Evolutionary conservation across 2,329 filamentous ascomycete genomes (phyloP).

Genomic region (Alternaria sp.): DNA sequence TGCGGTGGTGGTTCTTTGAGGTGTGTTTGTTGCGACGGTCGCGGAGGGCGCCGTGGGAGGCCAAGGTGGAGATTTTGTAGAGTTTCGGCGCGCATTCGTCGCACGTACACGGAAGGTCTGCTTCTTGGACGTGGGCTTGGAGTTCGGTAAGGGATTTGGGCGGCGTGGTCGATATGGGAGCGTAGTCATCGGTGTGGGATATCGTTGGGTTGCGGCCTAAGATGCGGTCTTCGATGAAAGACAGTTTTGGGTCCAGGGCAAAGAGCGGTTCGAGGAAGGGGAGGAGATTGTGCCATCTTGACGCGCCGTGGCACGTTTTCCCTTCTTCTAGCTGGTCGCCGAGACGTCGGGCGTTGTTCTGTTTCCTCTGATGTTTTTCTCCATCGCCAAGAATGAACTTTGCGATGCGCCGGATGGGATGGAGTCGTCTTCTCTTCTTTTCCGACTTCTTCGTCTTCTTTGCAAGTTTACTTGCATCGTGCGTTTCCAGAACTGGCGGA

Average conservation of each 20-base stretch:
- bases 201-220: constrained; percentile 6
- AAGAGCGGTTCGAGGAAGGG: constrained; percentile 22
- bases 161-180: neutral
- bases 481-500: constrained; percentile 2
- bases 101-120: constrained; percentile 13
- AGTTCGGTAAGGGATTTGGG: constrained; percentile 9
- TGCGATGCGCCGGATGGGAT: constrained; percentile 11
- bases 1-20: neutral
- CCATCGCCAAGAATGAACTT: constrained; percentile 5
- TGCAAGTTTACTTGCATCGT: neutral
- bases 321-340: neutral
- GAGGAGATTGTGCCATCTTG: constrained; percentile 17
- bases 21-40: neutral
- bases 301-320: constrained; percentile 14
- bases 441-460: neutral
- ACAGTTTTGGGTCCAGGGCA: constrained; percentile 18
- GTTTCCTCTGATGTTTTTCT: neutral
- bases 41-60: constrained; percentile 14
- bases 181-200: neutral
- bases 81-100: constrained; percentile 20
- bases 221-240: constrained; percentile 21
- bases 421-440: constrained; percentile 9
- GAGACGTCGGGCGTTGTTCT: neutral
- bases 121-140: constrained; percentile 2
- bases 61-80: constrained; percentile 12